Evolutionary conservation across 176 grass and related monocot genomes (phyloP).

Genomic region (Carex pumila): DNA sequence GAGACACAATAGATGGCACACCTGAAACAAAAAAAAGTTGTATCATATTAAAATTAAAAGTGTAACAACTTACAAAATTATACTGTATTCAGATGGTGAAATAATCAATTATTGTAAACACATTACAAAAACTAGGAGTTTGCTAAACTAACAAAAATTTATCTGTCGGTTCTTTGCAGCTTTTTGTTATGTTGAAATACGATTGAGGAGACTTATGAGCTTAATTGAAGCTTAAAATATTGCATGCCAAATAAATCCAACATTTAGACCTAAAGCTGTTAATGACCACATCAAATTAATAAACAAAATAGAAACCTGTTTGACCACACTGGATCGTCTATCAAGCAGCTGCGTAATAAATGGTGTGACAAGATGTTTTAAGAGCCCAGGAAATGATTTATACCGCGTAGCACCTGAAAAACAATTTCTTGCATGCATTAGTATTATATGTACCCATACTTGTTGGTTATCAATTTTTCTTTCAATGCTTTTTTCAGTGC

Average conservation of each 20-base stretch:
- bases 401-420: slow-evolving; percentile 60
- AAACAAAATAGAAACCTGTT: slow-evolving; percentile 45
- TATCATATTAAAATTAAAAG: not conserved
- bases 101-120: not conserved
- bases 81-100: not conserved
- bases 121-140: not conserved
- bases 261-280: not conserved
- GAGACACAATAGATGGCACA: slow-evolving; percentile 72
- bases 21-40: slow-evolving; percentile 29
- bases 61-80: not conserved
- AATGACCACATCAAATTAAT: not conserved
- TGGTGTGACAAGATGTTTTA: slow-evolving; percentile 72
- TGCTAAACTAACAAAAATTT: not conserved
- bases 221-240: not conserved
- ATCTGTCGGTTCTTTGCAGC: not conserved
- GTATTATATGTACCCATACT: not conserved
- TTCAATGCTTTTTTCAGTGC: not conserved
- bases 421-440: not conserved
- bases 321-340: slow-evolving; percentile 74
- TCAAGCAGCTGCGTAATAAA: slow-evolving; percentile 74
- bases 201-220: not conserved
- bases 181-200: not conserved
- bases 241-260: not conserved
- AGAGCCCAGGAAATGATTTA: slow-evolving; percentile 58
- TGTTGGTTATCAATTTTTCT: not conserved